A percentile compares a stretch with the other conserved stretches of the same genome.
Conservation (phyloP, 208 protist species). For the Trypanosoma brucei region DNA sequence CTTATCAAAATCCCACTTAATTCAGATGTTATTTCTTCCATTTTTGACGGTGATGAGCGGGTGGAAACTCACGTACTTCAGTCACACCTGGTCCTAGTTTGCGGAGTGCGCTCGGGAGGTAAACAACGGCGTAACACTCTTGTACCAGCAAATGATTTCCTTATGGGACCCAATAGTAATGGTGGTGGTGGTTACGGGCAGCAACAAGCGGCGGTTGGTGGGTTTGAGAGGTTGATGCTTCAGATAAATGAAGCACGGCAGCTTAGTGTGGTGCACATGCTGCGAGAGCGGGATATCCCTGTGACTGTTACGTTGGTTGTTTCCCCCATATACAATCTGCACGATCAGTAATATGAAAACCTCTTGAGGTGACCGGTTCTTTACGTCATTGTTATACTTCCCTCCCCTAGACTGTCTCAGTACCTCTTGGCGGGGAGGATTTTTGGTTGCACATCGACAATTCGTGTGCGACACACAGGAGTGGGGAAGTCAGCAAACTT, state of each 20-base stretch:
- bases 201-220: constrained; percentile 23
- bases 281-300: constrained; percentile 51
- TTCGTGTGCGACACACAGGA: no score
- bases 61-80: constrained; percentile 53
- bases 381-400: no score
- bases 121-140: constrained; percentile 9
- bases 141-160: constrained; percentile 1
- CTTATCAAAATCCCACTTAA: constrained; percentile 31
- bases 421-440: no score
- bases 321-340: constrained; percentile 36
- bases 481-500: no score
- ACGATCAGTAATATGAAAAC: constrained; percentile 15
- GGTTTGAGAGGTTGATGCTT: constrained; percentile 73
- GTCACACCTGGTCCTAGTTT: constrained; percentile 61
- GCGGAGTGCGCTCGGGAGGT: constrained; percentile 28
- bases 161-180: constrained; percentile 1
- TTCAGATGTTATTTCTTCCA: constrained; percentile 39
- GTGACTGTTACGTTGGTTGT: constrained; percentile 71
- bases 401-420: no score
- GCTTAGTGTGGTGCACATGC: constrained; percentile 69
- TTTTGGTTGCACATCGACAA: no score
- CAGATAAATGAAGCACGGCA: constrained; percentile 66
- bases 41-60: neutral
- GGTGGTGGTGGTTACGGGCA: constrained; percentile 3
- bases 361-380: no score